phyloP scores from a whole-genome alignment of 2,329 filamentous ascomycete species.

The Aureobasidium melanogenum region DNA sequence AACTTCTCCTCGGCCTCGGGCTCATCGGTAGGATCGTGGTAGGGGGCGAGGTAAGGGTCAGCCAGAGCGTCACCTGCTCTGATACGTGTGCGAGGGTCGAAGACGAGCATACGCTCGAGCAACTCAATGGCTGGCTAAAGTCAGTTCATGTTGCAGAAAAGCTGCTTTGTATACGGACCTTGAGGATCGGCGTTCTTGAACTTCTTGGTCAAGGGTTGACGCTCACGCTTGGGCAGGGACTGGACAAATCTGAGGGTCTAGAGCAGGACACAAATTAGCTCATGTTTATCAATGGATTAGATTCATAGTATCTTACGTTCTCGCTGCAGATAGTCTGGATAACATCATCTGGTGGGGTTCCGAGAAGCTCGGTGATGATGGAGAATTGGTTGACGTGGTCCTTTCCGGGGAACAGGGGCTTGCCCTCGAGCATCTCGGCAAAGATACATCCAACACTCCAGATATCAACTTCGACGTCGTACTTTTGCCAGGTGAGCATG shows the following conservation, averaged over 20 bases:
- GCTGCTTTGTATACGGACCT: conserved; percentile 47
- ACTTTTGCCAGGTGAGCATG: conserved; percentile 99
- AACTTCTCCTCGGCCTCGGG: conserved; percentile 95
- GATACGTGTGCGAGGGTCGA: conserved; percentile 93
- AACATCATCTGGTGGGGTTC: conserved; percentile 94
- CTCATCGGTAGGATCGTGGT: conserved; percentile 96
- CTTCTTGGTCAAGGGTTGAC: conserved; percentile 76
- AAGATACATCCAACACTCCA: conserved; percentile 99
- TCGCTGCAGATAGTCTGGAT: conserved; percentile 98
- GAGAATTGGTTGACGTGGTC: conserved; percentile 99
- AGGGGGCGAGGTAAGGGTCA: conserved; percentile 89
- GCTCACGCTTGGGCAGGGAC: conserved; percentile 88
- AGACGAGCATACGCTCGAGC: conserved; percentile 93
- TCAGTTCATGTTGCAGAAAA: conserved; percentile 15
- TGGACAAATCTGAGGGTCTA: conserved; percentile 95
- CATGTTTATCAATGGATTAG: neutral
- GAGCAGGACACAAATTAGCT: neutral
- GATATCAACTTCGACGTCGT: conserved; percentile 97
- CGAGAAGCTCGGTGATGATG: conserved; percentile 95
- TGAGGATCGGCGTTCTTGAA: conserved; percentile 90
- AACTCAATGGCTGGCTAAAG: conserved; percentile 67
- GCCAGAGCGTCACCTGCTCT: conserved; percentile 77
- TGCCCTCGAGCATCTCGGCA: conserved; percentile 97
- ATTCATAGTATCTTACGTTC: conserved; percentile 52
- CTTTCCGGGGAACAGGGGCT: conserved; percentile 96